phyloP scores from a whole-genome alignment of 495 filamentous ascomycete species.

The Hyphodiscus hymeniophilus region DNA sequence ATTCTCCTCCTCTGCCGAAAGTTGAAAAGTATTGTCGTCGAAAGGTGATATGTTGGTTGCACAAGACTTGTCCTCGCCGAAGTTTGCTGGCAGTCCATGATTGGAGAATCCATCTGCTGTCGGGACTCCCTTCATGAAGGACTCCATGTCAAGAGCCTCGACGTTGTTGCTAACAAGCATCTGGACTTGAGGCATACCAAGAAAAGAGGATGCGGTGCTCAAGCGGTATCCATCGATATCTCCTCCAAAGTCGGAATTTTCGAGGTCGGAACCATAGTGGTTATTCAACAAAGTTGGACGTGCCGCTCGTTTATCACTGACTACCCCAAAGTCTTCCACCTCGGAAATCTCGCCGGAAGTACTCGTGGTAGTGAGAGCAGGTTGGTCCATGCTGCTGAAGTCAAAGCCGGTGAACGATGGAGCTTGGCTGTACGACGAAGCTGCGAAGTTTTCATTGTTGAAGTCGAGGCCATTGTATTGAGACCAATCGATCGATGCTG shows the following conservation, averaged over 20 bases:
- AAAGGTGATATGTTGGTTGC: slow-evolving; percentile 3
- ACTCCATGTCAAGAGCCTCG: slow-evolving; percentile 44
- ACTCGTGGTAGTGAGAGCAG: slow-evolving; percentile 52
- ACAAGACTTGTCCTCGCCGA: slow-evolving; percentile 9
- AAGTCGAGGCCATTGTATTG: slow-evolving; percentile 57
- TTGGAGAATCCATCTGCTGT: slow-evolving; percentile 8
- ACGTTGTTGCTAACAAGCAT: slow-evolving; percentile 42
- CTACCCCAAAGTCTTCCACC: slow-evolving; percentile 46
- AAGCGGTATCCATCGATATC: slow-evolving; percentile 31
- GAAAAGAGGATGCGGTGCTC: slow-evolving; percentile 47
- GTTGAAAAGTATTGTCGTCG: slow-evolving; percentile 12
- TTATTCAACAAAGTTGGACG: slow-evolving; percentile 12
- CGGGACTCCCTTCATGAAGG: slow-evolving; percentile 29
- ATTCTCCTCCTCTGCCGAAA: slow-evolving; percentile 19
- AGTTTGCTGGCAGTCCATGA: slow-evolving; percentile 9
- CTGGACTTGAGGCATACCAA: slow-evolving; percentile 41
- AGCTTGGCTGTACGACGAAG: slow-evolving; percentile 59
- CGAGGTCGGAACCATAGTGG: slow-evolving; percentile 23
- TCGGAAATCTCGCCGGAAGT: slow-evolving; percentile 73
- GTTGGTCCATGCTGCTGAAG: slow-evolving; percentile 43
- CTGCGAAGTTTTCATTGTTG: slow-evolving; percentile 42
- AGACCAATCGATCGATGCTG: slow-evolving; percentile 64
- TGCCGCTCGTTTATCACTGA: slow-evolving; percentile 5
- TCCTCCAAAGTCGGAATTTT: slow-evolving; percentile 19
- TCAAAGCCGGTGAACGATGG: slow-evolving; percentile 64